These are phyloP conservation scores for Pseudogymnoascus sp. DNA, from an alignment of 2,329 filamentous ascomycete genomes.

Conservation along the genomic window DNA sequence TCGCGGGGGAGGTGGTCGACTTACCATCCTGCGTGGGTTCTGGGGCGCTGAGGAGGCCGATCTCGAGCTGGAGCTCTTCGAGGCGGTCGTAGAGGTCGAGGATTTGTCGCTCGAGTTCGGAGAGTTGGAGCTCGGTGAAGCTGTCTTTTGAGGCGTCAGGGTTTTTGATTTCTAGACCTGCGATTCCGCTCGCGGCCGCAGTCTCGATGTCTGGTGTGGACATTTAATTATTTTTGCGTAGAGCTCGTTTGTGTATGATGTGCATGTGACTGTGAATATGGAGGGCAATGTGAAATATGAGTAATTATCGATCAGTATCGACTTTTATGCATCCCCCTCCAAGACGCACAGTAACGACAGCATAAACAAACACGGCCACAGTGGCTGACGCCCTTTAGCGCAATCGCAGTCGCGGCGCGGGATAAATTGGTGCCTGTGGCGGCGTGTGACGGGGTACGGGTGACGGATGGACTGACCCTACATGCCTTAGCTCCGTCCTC, in stretches of 20 bases:
- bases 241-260: neutral
- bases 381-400: conserved; percentile 5
- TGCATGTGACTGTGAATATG: neutral
- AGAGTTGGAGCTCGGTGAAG: conserved; percentile 44
- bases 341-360: neutral
- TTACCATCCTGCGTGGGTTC: conserved; percentile 24
- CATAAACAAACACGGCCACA: conserved; percentile 8
- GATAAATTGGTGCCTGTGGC: conserved; percentile 6
- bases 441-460: conserved; percentile 5
- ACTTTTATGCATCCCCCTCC: neutral
- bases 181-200: neutral
- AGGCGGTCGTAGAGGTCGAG: conserved; percentile 65
- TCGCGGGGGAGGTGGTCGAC: neutral
- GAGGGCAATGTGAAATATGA: neutral
- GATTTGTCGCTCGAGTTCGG: conserved; percentile 57
- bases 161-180: conserved; percentile 1
- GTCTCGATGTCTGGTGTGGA: neutral
- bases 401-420: neutral
- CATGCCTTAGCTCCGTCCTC: conserved; percentile 4
- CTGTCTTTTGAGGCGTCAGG: neutral
- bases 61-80: conserved; percentile 65
- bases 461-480: conserved; percentile 6
- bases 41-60: conserved; percentile 52
- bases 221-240: neutral
- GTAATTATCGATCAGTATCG: neutral